Evolutionary conservation across 208 protist genomes (phyloP).

Genomic region (Crithidia mellificae): DNA sequence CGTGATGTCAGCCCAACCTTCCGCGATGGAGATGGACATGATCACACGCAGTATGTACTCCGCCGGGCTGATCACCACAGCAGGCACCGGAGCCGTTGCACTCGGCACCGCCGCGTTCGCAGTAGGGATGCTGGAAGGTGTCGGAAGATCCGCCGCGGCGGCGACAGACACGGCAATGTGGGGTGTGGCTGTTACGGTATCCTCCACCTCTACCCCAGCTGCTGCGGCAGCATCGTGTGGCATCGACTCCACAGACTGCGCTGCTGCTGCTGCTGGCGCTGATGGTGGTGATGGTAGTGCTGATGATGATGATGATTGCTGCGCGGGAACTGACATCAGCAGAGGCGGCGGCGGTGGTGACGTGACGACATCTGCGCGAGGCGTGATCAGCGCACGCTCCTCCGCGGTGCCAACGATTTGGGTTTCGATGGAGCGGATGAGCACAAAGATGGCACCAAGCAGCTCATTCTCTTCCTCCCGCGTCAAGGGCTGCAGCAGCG

Average conservation of each 20-base stretch:
- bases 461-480: slow-evolving; percentile 35
- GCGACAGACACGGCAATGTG: neutral
- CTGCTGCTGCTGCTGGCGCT: neutral
- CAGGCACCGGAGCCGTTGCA: neutral
- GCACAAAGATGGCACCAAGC: slow-evolving; percentile 39
- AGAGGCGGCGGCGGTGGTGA: neutral
- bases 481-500: slow-evolving; percentile 12
- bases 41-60: slow-evolving; percentile 59
- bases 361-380: slow-evolving; percentile 17
- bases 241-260: neutral
- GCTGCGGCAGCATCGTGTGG: neutral
- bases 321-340: no score
- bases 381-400: slow-evolving; percentile 50
- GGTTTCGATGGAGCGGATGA: slow-evolving; percentile 43
- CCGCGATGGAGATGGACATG: slow-evolving; percentile 50
- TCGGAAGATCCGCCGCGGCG: neutral
- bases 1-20: slow-evolving; percentile 64
- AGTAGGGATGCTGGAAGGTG: no score
- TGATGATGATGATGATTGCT: no score
- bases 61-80: slow-evolving; percentile 38
- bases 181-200: slow-evolving; percentile 15
- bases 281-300: no score
- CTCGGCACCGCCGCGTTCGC: neutral
- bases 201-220: neutral
- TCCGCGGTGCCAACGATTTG: slow-evolving; percentile 46